A percentile compares a stretch with the other conserved stretches of the same genome.
Conservation (phyloP, 139 green algal genomes). For the Chlamydomonas sphaeroides region DNA sequence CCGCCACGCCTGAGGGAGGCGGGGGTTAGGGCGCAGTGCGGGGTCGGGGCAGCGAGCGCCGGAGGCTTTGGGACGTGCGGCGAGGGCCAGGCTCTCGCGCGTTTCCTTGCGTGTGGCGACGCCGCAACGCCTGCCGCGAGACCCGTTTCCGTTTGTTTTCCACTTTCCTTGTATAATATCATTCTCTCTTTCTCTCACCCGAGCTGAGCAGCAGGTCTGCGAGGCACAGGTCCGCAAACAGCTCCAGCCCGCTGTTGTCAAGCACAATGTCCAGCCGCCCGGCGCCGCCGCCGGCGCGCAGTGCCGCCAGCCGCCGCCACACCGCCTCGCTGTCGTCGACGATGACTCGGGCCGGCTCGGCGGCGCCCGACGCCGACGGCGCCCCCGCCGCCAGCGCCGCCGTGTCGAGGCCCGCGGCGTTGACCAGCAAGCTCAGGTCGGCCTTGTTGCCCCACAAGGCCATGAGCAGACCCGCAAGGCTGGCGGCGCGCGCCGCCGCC, state of each 20-base stretch:
- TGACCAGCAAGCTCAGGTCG: slow-evolving; percentile 56
- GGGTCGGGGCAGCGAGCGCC: not conserved
- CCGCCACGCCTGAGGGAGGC: slow-evolving; percentile 11
- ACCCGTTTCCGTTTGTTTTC: too few species aligned
- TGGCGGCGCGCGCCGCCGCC: not conserved
- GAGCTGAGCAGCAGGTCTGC: slow-evolving; percentile 53
- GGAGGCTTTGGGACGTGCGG: not conserved
- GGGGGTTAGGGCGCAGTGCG: not conserved
- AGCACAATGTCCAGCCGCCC: slow-evolving; percentile 52
- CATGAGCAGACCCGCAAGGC: not conserved
- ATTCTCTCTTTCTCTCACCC: too few species aligned
- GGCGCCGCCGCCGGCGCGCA: not conserved
- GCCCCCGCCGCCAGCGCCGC: slow-evolving; percentile 2
- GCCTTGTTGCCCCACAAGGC: slow-evolving; percentile 67
- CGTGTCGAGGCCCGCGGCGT: slow-evolving; percentile 42
- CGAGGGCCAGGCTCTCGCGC: too few species aligned
- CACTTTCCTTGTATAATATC: too few species aligned
- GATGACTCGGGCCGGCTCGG: slow-evolving; percentile 29
- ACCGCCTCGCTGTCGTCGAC: slow-evolving; percentile 52
- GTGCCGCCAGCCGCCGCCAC: slow-evolving; percentile 34
- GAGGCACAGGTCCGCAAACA: slow-evolving; percentile 58
- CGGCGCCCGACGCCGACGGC: not conserved
- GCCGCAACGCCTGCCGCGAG: too few species aligned
- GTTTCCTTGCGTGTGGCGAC: too few species aligned
- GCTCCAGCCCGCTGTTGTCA: slow-evolving; percentile 66